Evolutionary conservation across 2,329 filamentous ascomycete genomes (phyloP), one percentile per base, ranked within the genome.

Genomic region (Colletotrichum sidae): DNA sequence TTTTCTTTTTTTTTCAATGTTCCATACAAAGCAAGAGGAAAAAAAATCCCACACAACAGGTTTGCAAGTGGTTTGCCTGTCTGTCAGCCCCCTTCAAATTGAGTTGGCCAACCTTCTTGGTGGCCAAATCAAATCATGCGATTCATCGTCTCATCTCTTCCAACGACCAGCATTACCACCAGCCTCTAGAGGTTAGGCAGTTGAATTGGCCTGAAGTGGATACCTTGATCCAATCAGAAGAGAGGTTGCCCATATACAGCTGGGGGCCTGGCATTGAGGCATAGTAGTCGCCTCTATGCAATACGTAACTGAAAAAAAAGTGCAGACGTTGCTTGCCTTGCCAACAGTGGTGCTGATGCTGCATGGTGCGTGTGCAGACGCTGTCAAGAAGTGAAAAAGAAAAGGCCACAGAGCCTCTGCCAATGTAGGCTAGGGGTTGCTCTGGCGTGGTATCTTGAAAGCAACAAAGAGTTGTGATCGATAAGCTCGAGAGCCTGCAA

Each of bases 401-500:
- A 55, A 65, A 65, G 41, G 62, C 42, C 58, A 37, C 41, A 62
- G 46, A 42, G 58, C 47, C 58, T 52, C 55, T 61, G 52, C 58
- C 52, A 25, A 56, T 61, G 52, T 35, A 25, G 58, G 38, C 59
- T 47, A 53, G 52, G 53, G 37, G 34, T 59, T 59, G 51, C 46
- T 55, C 62, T 41, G 58, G 56, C 52, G 58, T 65, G 62, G 62
- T 65, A 65, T 65, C 62, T 65, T 65, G 58, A 65, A 65, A 65
- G 62, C 58, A 65, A 62, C 25, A 57, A 55, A 65, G 62, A 53
- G 62, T 65, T 62, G 52, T 65, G 62, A 52, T 62, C 33, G 49
- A 41, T 25, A 25, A 37, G 52, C 45, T 51, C 47, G 47, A 65
- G 62, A 65, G 62, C 37, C 25, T 42, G 58, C 62, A 41, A 53